Base-by-base conservation (phyloP, 371 early-diverging fungal species). In the Mucor circinelloides region DNA sequence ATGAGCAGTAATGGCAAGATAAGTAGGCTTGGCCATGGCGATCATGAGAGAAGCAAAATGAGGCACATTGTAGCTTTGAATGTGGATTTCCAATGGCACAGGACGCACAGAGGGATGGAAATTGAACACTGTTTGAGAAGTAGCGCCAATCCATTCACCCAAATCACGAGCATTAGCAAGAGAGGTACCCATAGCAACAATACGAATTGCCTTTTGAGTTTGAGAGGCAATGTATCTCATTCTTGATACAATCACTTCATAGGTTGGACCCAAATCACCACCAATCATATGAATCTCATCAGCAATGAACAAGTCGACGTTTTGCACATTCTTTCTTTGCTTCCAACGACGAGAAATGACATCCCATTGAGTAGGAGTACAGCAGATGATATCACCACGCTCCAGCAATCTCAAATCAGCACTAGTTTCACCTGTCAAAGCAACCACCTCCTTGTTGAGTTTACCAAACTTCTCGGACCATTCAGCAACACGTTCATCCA, bases 361-460 rank as follows among this genome's bases (percentile, higher is more conserved):
- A 83, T 99, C 99, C 97, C 99, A 99, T 72, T 98, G 93, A n/a
- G 89, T 87, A 30, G 99, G 99, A 4, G 99, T 99, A 42, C 94
- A 86, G 44, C 98, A 82, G 28, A 99, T 90, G 10, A 99, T 81
- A 80, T 97, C 93, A 32, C 94, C 94, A 34, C 88, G 87, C 69
- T 94, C 94, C 32, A 99, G 61, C 8, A 95, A 82, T 73, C 94
- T 93, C 69, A 94, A 75, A 69, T 97, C 97, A 0, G 95, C 91
- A 62, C 95, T 93, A 0, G 92, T 89, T 73, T 99, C 99, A 27
- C 99, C 99, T 1, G 99, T 99, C 68, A 99, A 87, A 52, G 90
- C 82, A 17, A 93, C 96, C 59, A 97, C 83, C 28, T 81, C 86
- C 84, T 95, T 95, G 54, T 89, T 94, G 25, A 92, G 23, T 0